phyloP scores from a whole-genome alignment of 768 basidiomycete species.

The Hericium erinaceus region DNA sequence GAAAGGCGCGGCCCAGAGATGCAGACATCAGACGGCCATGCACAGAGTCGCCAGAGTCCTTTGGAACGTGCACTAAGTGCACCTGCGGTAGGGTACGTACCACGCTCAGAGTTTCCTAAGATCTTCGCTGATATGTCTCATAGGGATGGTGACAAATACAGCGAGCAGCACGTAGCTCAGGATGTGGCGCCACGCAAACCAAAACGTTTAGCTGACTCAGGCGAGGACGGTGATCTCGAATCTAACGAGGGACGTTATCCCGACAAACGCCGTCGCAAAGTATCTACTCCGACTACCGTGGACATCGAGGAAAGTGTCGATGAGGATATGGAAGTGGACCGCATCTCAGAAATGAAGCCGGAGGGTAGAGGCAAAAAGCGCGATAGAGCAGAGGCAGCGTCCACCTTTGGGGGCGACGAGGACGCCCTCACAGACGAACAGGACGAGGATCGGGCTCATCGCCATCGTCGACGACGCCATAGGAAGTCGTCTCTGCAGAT shows the following conservation, averaged over 20 bases:
- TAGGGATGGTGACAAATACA: too few relatives aligned
- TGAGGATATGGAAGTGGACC: constrained; percentile 36
- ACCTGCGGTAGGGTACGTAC: too few relatives aligned
- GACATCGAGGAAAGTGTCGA: constrained; percentile 10
- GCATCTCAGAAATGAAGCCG: constrained; percentile 21
- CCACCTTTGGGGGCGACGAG: constrained; percentile 59
- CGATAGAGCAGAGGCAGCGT: constrained; percentile 64
- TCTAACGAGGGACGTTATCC: constrained; percentile 7
- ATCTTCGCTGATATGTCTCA: too few relatives aligned
- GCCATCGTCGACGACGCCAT: constrained; percentile 44
- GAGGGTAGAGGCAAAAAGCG: constrained; percentile 57
- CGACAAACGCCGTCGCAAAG: constrained; percentile 15
- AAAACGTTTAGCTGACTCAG: constrained; percentile 13
- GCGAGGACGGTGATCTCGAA: constrained; percentile 11
- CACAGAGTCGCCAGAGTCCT: too few relatives aligned
- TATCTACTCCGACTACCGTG: constrained; percentile 7
- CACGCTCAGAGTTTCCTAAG: too few relatives aligned
- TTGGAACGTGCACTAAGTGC: too few relatives aligned
- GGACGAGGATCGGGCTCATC: constrained; percentile 31
- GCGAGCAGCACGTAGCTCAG: too few relatives aligned
- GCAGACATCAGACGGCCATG: too few relatives aligned
- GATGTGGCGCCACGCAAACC: too few relatives aligned
- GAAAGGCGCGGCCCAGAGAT: too few relatives aligned
- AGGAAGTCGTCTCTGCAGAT: constrained; percentile 37
- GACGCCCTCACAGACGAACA: constrained; percentile 30